Percentiles rank a stretch among this genome's conserved stretches.
Evolutionary conservation across 805 yeast genomes (phyloP).

Genomic region (Wickerhamomyces strasburgensis): DNA sequence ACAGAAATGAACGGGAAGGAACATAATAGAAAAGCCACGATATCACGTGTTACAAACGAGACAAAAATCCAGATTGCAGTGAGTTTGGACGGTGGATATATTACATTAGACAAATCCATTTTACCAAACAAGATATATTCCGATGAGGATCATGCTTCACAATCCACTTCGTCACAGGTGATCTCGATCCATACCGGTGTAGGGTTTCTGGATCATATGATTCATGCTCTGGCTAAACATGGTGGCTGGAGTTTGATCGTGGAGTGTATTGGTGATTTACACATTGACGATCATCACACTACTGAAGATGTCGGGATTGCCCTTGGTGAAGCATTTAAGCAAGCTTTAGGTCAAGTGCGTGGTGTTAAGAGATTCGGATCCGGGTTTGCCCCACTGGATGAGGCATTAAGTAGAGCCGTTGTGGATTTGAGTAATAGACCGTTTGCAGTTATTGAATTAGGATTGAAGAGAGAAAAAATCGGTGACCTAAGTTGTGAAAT

Average conservation of each 20-base stretch:
- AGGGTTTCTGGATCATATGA: conserved; percentile 95
- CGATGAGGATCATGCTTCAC: conserved; percentile 55
- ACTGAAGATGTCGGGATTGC: conserved; percentile 96
- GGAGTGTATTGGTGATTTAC: conserved; percentile 90
- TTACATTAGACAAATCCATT: conserved; percentile 58
- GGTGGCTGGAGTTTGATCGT: conserved; percentile 91
- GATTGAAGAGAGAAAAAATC: conserved; percentile 85
- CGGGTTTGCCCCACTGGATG: conserved; percentile 95
- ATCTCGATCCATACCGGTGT: conserved; percentile 86
- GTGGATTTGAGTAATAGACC: conserved; percentile 93
- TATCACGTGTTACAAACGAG: conserved; percentile 76
- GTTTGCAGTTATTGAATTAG: conserved; percentile 82
- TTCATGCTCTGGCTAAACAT: conserved; percentile 95
- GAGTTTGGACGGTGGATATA: conserved; percentile 79
- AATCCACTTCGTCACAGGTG: conserved; percentile 62
- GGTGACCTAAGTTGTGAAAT: conserved; percentile 92
- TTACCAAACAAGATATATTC: conserved; percentile 33
- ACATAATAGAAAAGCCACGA: conserved; percentile 30
- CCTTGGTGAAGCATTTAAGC: conserved; percentile 80
- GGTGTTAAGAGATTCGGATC: conserved; percentile 92
- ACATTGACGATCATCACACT: conserved; percentile 96
- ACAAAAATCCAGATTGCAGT: conserved; percentile 86
- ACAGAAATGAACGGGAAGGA: conserved; percentile 2
- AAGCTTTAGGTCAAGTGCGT: conserved; percentile 81
- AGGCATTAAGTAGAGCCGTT: conserved; percentile 94